These are phyloP conservation scores for Solidago caesia DNA, from an alignment of 129 eudicot species.

Conservation along the genomic window DNA sequence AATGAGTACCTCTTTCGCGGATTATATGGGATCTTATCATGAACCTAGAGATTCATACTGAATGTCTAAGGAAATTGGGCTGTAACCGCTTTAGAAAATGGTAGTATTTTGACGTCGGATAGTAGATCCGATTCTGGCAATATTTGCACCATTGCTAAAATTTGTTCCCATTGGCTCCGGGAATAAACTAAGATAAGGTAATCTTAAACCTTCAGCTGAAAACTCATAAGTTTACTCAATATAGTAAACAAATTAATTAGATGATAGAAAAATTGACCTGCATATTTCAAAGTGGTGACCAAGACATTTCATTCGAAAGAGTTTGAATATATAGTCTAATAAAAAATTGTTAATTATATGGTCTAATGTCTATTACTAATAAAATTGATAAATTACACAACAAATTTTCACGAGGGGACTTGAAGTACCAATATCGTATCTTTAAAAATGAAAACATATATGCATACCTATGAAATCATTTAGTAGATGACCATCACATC, in stretches of 20 bases:
- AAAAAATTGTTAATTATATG: too few species aligned
- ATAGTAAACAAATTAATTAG: too few species aligned
- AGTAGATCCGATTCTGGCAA: conserved; percentile 69
- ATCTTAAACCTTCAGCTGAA: conserved; percentile 63
- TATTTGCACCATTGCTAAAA: conserved; percentile 81
- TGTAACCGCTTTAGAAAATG: conserved; percentile 53
- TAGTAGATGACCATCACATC: conserved; percentile 49
- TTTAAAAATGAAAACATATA: too few species aligned
- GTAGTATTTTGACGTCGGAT: too few species aligned
- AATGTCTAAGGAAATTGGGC: conserved; percentile 57
- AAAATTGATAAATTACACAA: too few species aligned
- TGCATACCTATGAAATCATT: conserved; percentile 51
- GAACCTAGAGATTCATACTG: conserved; percentile 43
- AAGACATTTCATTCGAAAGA: not conserved
- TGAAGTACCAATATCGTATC: too few species aligned
- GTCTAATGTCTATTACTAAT: too few species aligned
- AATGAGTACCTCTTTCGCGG: conserved; percentile 44
- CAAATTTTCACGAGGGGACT: too few species aligned
- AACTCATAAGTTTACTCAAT: not conserved
- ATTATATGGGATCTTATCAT: conserved; percentile 37
- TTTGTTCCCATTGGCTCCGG: conserved; percentile 71
- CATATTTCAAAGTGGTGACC: not conserved
- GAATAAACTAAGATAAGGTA: conserved; percentile 61
- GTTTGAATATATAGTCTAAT: not conserved
- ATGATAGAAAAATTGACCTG: too few species aligned